Base-by-base conservation (phyloP, 2,329 filamentous ascomycete genomes). In the Beauveria sp. region DNA sequence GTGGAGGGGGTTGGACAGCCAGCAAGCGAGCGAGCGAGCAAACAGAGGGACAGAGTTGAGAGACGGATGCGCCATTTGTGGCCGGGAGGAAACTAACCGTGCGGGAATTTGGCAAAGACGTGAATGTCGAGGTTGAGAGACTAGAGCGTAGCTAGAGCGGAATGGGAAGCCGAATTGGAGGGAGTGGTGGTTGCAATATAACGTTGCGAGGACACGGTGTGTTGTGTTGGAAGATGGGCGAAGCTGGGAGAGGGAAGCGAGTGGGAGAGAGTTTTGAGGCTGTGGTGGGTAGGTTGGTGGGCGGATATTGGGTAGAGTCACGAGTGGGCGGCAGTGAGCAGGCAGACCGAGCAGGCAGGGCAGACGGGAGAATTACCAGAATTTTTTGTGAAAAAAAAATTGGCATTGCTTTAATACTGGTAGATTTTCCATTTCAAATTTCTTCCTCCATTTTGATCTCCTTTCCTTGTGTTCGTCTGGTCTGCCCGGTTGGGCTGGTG, bases 61-160 rank as follows among this genome's bases (percentile, higher is more conserved):
- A 20, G 54, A 24, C 34, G 57, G 57, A 60, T 61, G 58, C 58
- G 58, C 58, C 58, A 61, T 61, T 61, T 61, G 58, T 50, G 16
- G 30, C 16, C 3, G 22, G 44, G 43, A 9, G 24, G 0, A 10
- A 26, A 55, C 58, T 50, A 55, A 55, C 58, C 43, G 51, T 61
- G 58, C 58, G 58, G 51, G 58, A 61, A 61, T 61, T 61, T 55
- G 5, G 51, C 43, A 48, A 34, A 43, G 40, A 37, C 22, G 20
- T 37, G 44, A 50, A 41, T 37, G 5, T 37, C 34, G 34, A 44
- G 22, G 34, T 5, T 5, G 20, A 52, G 5, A n/a, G 40, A 22
- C 4, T 47, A 16, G 28, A 47, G 41, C 12, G 40, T 16, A 54
- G 57, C 50, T 37, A 48, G 48, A 54, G n/a, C 26, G 20, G 50